Evolutionary conservation across 768 basidiomycete genomes (phyloP).

Genomic region (Filobasidium floriforme): DNA sequence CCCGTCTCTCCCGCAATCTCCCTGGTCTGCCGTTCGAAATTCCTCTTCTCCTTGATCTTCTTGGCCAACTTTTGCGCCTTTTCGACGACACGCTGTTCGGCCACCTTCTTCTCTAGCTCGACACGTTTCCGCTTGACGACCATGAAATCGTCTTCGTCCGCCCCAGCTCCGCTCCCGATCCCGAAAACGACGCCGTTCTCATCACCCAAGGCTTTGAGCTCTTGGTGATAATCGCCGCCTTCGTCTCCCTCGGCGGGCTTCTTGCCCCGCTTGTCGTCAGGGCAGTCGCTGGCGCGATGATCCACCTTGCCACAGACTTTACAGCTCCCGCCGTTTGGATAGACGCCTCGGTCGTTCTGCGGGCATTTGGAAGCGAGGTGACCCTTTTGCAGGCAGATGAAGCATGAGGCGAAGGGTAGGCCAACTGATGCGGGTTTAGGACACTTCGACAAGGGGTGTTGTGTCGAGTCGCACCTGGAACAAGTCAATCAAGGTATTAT

Average conservation of each 20-base stretch:
- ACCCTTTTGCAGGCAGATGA: conserved; percentile 74
- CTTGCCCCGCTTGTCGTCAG: conserved; percentile 32
- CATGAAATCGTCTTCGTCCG: conserved; percentile 95
- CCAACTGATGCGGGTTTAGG: conserved; percentile 53
- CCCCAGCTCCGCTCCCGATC: conserved; percentile 55
- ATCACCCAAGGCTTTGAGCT: conserved; percentile 15
- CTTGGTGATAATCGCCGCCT: not conserved
- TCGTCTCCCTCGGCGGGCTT: conserved; percentile 7
- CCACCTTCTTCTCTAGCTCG: conserved; percentile 52
- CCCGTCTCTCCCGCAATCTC: conserved; percentile 11
- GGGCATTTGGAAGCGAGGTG: conserved; percentile 81
- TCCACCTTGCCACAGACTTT: conserved; percentile 78
- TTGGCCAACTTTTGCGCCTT: conserved; percentile 21
- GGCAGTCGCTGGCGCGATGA: conserved; percentile 80
- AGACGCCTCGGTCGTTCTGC: conserved; percentile 72
- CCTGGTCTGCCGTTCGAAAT: conserved; percentile 11
- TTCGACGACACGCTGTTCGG: conserved; percentile 51
- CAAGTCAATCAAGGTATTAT: too few relatives aligned
- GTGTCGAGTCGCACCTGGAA: conserved; percentile 68
- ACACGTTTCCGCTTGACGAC: conserved; percentile 59
- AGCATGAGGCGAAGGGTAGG: conserved; percentile 83
- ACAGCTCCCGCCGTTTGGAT: conserved; percentile 83
- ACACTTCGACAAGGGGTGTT: conserved; percentile 72
- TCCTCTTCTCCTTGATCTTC: conserved; percentile 19
- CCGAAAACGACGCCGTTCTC: conserved; percentile 43